Percentiles rank a stretch among this genome's conserved stretches.
Evolutionary conservation across 768 basidiomycete genomes (phyloP).

Genomic region (Cystobasidium onofrii): DNA sequence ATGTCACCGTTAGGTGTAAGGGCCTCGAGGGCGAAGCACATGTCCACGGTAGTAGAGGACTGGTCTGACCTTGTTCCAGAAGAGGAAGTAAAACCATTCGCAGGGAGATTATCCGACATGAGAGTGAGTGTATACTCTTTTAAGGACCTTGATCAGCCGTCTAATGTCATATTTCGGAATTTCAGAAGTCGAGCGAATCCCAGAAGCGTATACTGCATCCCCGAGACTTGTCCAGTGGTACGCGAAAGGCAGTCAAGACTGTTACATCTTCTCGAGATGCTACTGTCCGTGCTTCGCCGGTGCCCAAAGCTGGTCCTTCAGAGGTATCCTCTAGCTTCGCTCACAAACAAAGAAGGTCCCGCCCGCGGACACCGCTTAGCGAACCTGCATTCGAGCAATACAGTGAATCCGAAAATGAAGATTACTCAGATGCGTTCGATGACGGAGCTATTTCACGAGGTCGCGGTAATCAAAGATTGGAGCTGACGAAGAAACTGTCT

Average conservation of each 20-base stretch:
- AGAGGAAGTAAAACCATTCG: conserved; percentile 62
- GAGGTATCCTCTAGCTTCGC: background rate
- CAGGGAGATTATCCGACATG: conserved; percentile 74
- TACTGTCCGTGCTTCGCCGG: conserved; percentile 5
- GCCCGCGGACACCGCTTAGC: background rate
- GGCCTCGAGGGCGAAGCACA: background rate
- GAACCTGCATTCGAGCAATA: conserved; percentile 23
- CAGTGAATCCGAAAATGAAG: conserved; percentile 60
- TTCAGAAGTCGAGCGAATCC: conserved; percentile 63
- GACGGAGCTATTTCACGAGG: conserved; percentile 46
- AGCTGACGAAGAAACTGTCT: conserved; percentile 75
- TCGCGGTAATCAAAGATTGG: conserved; percentile 51
- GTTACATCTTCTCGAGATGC: background rate
- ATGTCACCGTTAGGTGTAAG: background rate
- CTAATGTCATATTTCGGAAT: too few species aligned
- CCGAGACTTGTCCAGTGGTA: conserved; percentile 57
- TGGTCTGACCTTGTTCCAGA: conserved; percentile 79
- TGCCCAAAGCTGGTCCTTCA: background rate
- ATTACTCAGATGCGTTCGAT: conserved; percentile 91
- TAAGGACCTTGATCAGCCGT: too few species aligned
- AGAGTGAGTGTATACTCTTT: conserved; percentile 52
- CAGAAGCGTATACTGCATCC: conserved; percentile 77
- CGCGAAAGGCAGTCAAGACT: conserved; percentile 13
- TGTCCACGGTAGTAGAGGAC: conserved; percentile 71
- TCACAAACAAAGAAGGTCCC: background rate